phyloP scores from a whole-genome alignment of 2,329 filamentous ascomycete genomes.

The Fusarium aywerte region DNA sequence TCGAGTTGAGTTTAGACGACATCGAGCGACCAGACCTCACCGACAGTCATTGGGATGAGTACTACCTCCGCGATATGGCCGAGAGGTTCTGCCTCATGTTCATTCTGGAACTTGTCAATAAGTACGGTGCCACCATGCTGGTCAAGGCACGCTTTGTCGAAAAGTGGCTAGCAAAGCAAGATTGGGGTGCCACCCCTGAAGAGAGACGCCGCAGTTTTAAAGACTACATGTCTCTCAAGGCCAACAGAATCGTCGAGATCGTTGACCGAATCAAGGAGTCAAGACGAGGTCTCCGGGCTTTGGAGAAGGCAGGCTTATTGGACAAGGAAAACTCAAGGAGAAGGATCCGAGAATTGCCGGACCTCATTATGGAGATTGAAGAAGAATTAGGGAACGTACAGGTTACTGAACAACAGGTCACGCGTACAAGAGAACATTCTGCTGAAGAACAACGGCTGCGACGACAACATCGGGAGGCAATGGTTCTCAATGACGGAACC shows the following conservation, averaged over 20 bases:
- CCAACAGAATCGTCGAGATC: constrained; percentile 65
- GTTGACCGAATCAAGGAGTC: constrained; percentile 61
- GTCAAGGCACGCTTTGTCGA: constrained; percentile 74
- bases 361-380: constrained; percentile 51
- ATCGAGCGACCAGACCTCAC: constrained; percentile 62
- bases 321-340: constrained; percentile 50
- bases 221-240: constrained; percentile 60
- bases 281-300: constrained; percentile 61
- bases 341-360: constrained; percentile 47
- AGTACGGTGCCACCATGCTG: constrained; percentile 66
- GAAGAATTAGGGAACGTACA: constrained; percentile 44
- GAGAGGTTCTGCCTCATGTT: constrained; percentile 71
- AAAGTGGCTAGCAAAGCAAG: constrained; percentile 78
- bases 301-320: constrained; percentile 62
- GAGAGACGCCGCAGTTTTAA: constrained; percentile 66
- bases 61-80: constrained; percentile 68
- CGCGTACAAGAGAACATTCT: constrained; percentile 62
- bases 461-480: constrained; percentile 83
- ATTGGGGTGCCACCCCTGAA: constrained; percentile 69
- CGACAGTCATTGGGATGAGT: constrained; percentile 70
- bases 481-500: constrained; percentile 90
- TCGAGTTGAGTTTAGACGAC: constrained; percentile 66
- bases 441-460: constrained; percentile 77
- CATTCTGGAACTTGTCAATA: constrained; percentile 67
- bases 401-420: constrained; percentile 43